Evolutionary conservation across 805 yeast genomes (phyloP).

Genomic region (Lachancea nothofagi): DNA sequence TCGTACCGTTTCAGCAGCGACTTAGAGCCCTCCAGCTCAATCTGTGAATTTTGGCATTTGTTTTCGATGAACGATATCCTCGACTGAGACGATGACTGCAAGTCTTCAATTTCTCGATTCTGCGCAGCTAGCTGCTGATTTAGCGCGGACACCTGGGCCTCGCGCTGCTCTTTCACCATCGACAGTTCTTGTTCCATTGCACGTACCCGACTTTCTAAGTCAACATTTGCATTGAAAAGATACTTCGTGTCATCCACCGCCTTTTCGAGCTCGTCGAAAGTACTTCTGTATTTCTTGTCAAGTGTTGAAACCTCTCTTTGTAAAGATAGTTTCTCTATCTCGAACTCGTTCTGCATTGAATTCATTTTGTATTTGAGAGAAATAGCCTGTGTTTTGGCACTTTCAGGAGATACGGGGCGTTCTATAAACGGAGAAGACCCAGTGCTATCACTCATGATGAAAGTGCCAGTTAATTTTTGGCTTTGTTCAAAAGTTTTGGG

Average conservation of each 20-base stretch:
- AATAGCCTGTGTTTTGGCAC: constrained; percentile 21
- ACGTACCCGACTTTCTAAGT: constrained; percentile 17
- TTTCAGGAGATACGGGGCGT: constrained; percentile 17
- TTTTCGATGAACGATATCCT: constrained; percentile 14
- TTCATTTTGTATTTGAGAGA: constrained; percentile 35
- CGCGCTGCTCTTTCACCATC: constrained; percentile 20
- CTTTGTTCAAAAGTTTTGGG: neutral
- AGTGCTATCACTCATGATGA: constrained; percentile 22
- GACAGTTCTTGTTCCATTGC: constrained; percentile 22
- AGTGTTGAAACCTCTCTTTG: constrained; percentile 21
- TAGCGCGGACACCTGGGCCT: constrained; percentile 32
- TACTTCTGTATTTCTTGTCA: constrained; percentile 33
- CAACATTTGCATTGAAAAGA: constrained; percentile 33
- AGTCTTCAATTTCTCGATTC: constrained; percentile 31
- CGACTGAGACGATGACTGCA: constrained; percentile 34
- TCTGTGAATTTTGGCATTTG: constrained; percentile 14
- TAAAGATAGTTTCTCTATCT: constrained; percentile 24
- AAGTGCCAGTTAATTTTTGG: neutral
- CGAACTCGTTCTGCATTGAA: constrained; percentile 37
- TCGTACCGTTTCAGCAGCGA: constrained; percentile 21
- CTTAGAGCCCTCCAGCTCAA: constrained; percentile 19
- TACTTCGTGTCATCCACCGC: constrained; percentile 32
- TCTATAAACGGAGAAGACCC: constrained; percentile 38
- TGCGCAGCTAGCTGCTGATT: constrained; percentile 23
- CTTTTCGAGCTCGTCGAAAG: constrained; percentile 29